Base-by-base conservation (phyloP, 2,329 filamentous ascomycete species). In the Lachnellula hyalina region DNA sequence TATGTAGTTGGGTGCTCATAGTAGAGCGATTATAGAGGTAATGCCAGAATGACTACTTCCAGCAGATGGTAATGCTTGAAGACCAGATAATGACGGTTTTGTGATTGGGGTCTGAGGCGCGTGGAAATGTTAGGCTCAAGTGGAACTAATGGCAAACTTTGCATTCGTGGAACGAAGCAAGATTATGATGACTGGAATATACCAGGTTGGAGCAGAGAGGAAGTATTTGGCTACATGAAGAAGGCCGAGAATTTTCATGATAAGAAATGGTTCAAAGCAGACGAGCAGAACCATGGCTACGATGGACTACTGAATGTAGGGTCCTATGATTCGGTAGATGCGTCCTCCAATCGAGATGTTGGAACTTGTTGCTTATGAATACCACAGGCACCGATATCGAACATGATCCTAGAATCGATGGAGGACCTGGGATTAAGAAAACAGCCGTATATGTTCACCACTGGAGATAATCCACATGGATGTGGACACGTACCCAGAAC, bases 381-480 rank as follows among this genome's bases (percentile, higher is more conserved):
- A 12, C 15, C 5, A 44, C 15, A 64, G 63, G 63, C 61, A 11
- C 80, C 81, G 1, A 84, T 85, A 35, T 81, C 80, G 2, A 68
- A 82, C 45, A 71, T 78, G 32, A 66, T 84, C 9, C 70, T 77
- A 28, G 74, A 83, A 47, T 83, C 80, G 0, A 77, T 83, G 68
- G 68, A 79, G 8, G 78, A 77, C 2, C 70, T 77, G 56, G 81
- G 81, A 53, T 66, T 85, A 0, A 75, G 77, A 0, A 70, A 81
- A n/a, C 74, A 80, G 41, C 72, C 74, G 17, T 82, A 85, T 58
- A 83, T 85, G 78, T 84, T 84, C 63, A 75, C 76, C 0, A 77
- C 74, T 23, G 77, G 78, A 17, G 72, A 77, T 32, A 75, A 74
- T 19, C 67, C 79, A 1, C 75, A 81, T 50, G 80, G 79, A 0